Evolutionary conservation across 2,329 filamentous ascomycete species (phyloP).

Genomic region (Periconia macrospinosa): DNA sequence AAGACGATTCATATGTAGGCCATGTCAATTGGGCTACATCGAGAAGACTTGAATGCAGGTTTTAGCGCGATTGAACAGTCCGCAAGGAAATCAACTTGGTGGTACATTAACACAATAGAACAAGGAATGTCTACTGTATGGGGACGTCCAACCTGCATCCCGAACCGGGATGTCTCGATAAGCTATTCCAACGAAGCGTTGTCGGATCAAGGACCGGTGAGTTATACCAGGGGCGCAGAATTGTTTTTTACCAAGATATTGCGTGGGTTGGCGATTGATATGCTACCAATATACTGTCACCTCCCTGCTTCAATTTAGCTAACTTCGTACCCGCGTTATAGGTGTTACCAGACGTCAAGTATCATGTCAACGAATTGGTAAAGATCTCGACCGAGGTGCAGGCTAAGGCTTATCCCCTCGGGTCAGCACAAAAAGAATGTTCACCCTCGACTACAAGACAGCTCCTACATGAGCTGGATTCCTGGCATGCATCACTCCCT

Average conservation of each 20-base stretch:
- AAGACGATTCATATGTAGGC: constrained; percentile 22
- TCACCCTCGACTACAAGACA: constrained; percentile 21
- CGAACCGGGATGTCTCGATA: constrained; percentile 26
- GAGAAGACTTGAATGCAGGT: constrained; percentile 43
- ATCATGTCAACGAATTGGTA: constrained; percentile 10
- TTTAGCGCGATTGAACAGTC: constrained; percentile 39
- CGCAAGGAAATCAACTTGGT: constrained; percentile 29
- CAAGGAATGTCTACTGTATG: constrained; percentile 27
- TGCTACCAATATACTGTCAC: no score
- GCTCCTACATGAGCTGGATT: constrained; percentile 24
- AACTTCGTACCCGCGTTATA: no score
- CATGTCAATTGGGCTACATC: constrained; percentile 50
- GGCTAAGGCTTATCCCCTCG: constrained; percentile 26
- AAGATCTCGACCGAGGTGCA: constrained; percentile 23
- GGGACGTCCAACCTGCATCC: constrained; percentile 28
- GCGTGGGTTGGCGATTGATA: no score
- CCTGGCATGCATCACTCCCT: constrained; percentile 18
- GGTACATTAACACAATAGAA: constrained; percentile 30
- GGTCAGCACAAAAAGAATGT: constrained; percentile 19
- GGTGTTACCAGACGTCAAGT: constrained; percentile 14
- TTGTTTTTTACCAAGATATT: no score
- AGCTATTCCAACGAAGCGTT: constrained; percentile 20
- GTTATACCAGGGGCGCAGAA: no score
- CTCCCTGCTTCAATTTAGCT: no score
- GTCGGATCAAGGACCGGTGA: constrained; percentile 20